Conservation (phyloP, 2,329 filamentous ascomycete genomes). For the Fusarium oxysporum region DNA sequence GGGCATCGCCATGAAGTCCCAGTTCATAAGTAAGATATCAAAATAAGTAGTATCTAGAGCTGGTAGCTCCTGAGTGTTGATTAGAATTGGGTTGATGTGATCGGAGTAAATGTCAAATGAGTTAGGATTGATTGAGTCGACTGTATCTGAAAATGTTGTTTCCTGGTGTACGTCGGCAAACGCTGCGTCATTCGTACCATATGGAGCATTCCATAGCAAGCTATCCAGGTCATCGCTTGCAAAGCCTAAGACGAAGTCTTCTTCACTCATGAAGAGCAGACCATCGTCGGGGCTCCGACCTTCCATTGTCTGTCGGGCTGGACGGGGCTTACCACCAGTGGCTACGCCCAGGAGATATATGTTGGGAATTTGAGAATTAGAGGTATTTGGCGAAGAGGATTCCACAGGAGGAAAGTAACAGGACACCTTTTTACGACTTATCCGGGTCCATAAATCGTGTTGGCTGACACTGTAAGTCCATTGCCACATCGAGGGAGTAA, state of each 20-base stretch:
- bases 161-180: slow-evolving; percentile 10
- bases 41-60: neutral
- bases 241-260: neutral
- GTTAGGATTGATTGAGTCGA: neutral
- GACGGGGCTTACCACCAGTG: neutral
- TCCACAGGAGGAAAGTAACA: neutral
- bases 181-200: slow-evolving; percentile 18
- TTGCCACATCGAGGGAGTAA: fast-evolving
- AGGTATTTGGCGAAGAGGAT: neutral
- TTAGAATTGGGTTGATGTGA: neutral
- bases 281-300: neutral
- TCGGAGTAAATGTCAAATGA: neutral
- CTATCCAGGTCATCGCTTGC: neutral
- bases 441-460: slow-evolving; percentile 8
- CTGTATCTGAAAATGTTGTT: neutral
- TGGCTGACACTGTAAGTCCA: neutral
- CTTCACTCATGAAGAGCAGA: neutral
- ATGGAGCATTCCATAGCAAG: neutral
- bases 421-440: slow-evolving; percentile 26
- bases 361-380: neutral
- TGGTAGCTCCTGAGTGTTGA: neutral
- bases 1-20: neutral
- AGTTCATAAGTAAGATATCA: neutral
- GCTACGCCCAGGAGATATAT: neutral
- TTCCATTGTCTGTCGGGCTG: neutral